phyloP scores from a whole-genome alignment of 129 eudicot species.

The Sambucus nigra region DNA sequence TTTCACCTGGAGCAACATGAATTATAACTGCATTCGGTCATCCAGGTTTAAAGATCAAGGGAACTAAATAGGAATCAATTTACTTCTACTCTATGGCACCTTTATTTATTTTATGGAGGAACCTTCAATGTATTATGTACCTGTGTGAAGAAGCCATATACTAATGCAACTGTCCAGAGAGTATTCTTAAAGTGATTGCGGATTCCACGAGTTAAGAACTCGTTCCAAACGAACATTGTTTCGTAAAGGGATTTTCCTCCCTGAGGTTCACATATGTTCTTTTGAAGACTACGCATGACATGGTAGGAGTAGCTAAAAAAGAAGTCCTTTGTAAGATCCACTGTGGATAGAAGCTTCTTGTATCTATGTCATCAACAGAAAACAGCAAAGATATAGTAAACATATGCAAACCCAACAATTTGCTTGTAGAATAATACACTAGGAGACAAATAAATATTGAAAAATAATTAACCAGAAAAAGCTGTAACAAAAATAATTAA shows the following conservation, averaged over 20 bases:
- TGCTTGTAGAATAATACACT: neutral
- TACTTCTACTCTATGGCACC: neutral
- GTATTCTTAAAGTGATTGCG: slow-evolving; percentile 68
- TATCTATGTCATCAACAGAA: slow-evolving; percentile 53
- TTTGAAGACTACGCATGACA: slow-evolving; percentile 81
- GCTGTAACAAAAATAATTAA: slow-evolving; percentile 16
- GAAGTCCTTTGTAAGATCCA: slow-evolving; percentile 98
- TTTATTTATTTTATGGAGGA: neutral
- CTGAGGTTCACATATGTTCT: slow-evolving; percentile 47
- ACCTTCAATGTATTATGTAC: slow-evolving; percentile 21
- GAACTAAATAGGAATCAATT: neutral
- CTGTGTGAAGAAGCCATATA: slow-evolving; percentile 86
- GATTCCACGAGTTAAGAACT: slow-evolving; percentile 66
- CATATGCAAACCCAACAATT: slow-evolving; percentile 14
- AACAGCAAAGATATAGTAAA: slow-evolving; percentile 27
- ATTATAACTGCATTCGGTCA: neutral
- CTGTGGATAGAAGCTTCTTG: slow-evolving; percentile 79
- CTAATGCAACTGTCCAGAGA: slow-evolving; percentile 83
- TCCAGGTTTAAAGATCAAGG: neutral
- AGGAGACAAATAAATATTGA: neutral
- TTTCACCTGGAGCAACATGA: neutral
- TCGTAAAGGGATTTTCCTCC: slow-evolving; percentile 46
- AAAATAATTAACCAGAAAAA: slow-evolving; percentile 1
- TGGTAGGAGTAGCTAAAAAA: slow-evolving; percentile 91
- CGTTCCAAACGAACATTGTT: slow-evolving; percentile 97